Base-by-base conservation (phyloP, 1,284 basidiomycete species). In the Cutaneotrichosporon sp. region DNA sequence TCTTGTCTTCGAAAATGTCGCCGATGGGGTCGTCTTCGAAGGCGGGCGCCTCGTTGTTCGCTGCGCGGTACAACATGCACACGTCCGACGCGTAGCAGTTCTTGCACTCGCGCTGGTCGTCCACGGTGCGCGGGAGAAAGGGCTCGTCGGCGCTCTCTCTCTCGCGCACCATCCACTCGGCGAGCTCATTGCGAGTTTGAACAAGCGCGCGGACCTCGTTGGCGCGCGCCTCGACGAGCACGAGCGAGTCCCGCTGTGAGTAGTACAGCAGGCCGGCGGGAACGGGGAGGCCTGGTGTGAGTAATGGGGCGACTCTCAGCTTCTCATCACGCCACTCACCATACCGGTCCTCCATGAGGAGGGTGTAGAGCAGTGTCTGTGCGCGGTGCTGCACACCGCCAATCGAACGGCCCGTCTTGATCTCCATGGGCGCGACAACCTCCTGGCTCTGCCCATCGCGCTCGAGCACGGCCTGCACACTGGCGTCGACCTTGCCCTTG, bases 331-430 rank as follows among this genome's bases (percentile, higher is more conserved):
- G 24, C 6, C 57, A 66, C 89, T 58, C 58, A 66, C 89, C 88
- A 73, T 98, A 98, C 14, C 94, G 86, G 72, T 99, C 95, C 36
- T 87, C 86, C 74, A 95, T 88, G 8, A 99, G 84, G 14, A 99
- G 82, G 0, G 93, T 97, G 75, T 99, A 99, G 7, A 99, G 81
- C 88, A 97, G 95, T 1, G 97, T 99, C 79, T 99, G 95, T 0
- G 97, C 97, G 46, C 94, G 88, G 77, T 99, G 97, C 69, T 95
- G 92, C 84, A 95, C 87, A 2, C 88, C 86, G 13, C 87, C 87
- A 29, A 87, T 80, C 1, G 88, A 79, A 55, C 89, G 83, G 1
- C 97, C 95, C 0, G 95, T 99, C 81, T 99, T 99, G 80, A 99
- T 91, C 79, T 99, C 97, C 52, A 99, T 86, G 2, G 95, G 92